Base-by-base conservation (phyloP, 83 land plant species). In the Picea mariana region DNA sequence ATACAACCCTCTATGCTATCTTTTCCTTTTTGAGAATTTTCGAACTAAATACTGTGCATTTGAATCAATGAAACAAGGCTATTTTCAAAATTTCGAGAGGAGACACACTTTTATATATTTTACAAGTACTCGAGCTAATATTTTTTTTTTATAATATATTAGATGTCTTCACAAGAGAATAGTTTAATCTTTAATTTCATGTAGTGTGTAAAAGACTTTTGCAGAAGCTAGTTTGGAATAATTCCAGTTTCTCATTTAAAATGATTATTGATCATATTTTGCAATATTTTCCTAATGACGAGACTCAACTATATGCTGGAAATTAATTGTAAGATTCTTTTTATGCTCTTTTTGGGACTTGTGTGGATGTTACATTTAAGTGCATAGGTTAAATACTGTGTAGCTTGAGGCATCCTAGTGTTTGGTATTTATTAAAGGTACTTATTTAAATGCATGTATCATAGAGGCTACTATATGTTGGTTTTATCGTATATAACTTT, bases 401-500 rank as follows among this genome's bases (percentile, higher is more conserved):
- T 72, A 12, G 76, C 71, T 67, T 67, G 71, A 67, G 76, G 21
- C 42, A 61, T 59, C 40, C 78, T 62, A 55, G 8, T 77, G 20
- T 52, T 47, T 47, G 20, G 64, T n/a, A 44, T 20, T 4, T 52
- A 18, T 31, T 82, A 21, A 4, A 17, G 9, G 63, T 58, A 9
- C 64, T 77, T n/a, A 62, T 77, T 75, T 76, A 27, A 58, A 81
- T 68, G 71, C 90, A 97, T 98, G 82, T 81, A 79, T 31, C 81
- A 86, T 26, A 80, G 96, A 67, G 92, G 93, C 68, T 97, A 98
- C 31, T 27, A 27, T 0, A 27, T 27, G 31, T 27, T 27, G 31
- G 99, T 91, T 97, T 65, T 97, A 89, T 75, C 98, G 95, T 78
- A 92, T 80, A 81, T 92, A 92, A 34, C 89, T 81, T 9, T 82